Percentiles rank a stretch among this genome's conserved stretches.
Evolutionary conservation across 1,284 basidiomycete species (phyloP).

Genomic region (Hemileia vastatrix): DNA sequence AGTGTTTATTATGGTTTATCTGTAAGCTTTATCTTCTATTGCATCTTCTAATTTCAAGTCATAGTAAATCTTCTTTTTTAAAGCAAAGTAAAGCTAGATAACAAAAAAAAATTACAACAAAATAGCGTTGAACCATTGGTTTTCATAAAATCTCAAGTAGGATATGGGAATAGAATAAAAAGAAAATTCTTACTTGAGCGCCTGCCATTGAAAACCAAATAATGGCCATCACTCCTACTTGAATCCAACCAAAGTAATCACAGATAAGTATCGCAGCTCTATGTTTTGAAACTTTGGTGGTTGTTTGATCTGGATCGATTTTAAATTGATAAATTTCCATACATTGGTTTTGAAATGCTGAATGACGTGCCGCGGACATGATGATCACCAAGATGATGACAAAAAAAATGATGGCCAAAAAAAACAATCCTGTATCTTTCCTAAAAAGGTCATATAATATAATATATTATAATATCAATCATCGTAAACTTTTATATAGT

Average conservation of each 20-base stretch:
- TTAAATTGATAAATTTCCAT: slow-evolving; percentile 18
- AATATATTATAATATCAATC: too few relatives aligned
- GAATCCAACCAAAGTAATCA: slow-evolving; percentile 19
- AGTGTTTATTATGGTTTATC: neutral
- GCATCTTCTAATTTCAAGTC: slow-evolving; percentile 14
- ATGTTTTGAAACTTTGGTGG: neutral
- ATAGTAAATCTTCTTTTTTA: slow-evolving; percentile 11
- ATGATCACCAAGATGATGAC: slow-evolving; percentile 9
- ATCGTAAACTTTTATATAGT: too few relatives aligned
- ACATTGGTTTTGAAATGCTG: slow-evolving; percentile 7
- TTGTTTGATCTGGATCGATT: slow-evolving; percentile 3
- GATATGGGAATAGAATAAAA: neutral
- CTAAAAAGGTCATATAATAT: too few relatives aligned
- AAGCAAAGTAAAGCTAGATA: slow-evolving; percentile 14
- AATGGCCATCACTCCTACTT: slow-evolving; percentile 13
- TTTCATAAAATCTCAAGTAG: neutral
- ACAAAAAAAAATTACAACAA: neutral
- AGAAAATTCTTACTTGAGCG: slow-evolving; percentile 5
- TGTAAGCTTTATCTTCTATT: slow-evolving; percentile 4
- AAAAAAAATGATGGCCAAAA: neutral
- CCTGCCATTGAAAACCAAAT: slow-evolving; percentile 5
- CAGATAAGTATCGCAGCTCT: slow-evolving; percentile 17
- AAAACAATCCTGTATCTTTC: slow-evolving; percentile 12
- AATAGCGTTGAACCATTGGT: neutral
- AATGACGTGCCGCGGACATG: slow-evolving; percentile 1